These are phyloP conservation scores for Comarum palustre DNA, from an alignment of 306 rosid genomes.

Conservation along the genomic window DNA sequence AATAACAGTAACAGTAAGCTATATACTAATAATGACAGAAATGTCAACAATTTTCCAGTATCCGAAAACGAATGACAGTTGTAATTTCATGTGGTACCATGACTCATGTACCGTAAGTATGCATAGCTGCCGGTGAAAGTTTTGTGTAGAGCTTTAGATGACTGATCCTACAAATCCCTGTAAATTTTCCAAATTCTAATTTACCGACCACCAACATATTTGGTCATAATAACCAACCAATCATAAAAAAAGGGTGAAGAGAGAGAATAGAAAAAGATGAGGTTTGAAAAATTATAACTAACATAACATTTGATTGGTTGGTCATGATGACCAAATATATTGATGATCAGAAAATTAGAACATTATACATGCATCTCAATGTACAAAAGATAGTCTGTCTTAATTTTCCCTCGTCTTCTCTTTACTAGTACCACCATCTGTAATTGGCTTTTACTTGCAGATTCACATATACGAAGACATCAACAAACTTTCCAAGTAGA, in stretches of 20 bases:
- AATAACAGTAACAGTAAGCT: not conserved
- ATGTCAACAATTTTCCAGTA: not conserved
- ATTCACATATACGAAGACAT: not conserved
- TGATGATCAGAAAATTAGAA: too few relatives aligned
- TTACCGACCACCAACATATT: too few relatives aligned
- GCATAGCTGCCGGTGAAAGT: not conserved
- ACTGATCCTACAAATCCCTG: conserved; percentile 10
- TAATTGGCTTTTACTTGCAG: not conserved
- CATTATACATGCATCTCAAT: not conserved
- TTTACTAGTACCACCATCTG: not conserved
- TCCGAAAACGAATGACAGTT: not conserved
- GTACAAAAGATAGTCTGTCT: not conserved
- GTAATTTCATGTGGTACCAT: not conserved
- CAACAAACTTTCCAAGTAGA: not conserved
- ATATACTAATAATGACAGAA: not conserved
- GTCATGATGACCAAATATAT: too few relatives aligned
- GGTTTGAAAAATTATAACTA: too few relatives aligned
- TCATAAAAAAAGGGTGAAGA: too few relatives aligned
- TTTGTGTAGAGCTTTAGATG: not conserved
- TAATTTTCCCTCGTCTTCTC: not conserved
- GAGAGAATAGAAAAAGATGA: too few relatives aligned
- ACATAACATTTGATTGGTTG: too few relatives aligned
- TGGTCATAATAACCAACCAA: too few relatives aligned
- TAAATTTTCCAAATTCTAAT: conserved; percentile 16
- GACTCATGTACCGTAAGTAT: too few relatives aligned